Evolutionary conservation across 768 basidiomycete species (phyloP).

Genomic region (Rhizopogon vinicolor): DNA sequence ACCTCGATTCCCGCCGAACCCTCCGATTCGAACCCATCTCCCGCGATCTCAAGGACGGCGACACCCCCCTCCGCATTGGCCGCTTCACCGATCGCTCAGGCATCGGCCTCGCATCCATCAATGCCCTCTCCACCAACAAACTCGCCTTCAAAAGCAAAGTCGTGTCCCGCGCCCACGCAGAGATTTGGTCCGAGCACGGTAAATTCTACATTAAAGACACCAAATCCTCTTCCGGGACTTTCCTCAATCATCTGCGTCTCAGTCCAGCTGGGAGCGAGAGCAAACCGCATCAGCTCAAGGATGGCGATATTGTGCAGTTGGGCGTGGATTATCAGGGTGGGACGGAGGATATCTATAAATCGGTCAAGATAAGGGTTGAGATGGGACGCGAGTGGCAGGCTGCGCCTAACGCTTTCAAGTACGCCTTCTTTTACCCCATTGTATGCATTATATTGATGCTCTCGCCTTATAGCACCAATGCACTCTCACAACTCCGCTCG

Average conservation of each 20-base stretch:
- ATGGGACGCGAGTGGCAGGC: constrained; percentile 89
- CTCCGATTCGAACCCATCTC: constrained; percentile 91
- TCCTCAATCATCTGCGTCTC: constrained; percentile 92
- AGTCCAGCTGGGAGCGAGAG: constrained; percentile 80
- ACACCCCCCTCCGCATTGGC: constrained; percentile 78
- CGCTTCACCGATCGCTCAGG: constrained; percentile 89
- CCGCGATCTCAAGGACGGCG: constrained; percentile 72
- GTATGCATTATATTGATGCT: not conserved
- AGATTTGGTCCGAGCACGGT: constrained; percentile 77
- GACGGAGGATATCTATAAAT: constrained; percentile 94
- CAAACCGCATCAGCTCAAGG: constrained; percentile 72
- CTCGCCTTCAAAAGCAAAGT: constrained; percentile 96
- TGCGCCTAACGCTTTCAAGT: constrained; percentile 87
- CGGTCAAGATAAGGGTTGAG: constrained; percentile 94
- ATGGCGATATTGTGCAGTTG: constrained; percentile 91
- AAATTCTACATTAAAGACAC: constrained; percentile 90
- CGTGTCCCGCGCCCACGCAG: constrained; percentile 90
- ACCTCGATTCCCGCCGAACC: constrained; percentile 85
- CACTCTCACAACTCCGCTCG: constrained; percentile 76
- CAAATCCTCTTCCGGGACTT: constrained; percentile 87
- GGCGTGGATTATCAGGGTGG: constrained; percentile 99
- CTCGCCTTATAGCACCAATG: constrained; percentile 49
- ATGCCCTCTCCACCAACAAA: constrained; percentile 71
- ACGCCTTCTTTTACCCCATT: not conserved
- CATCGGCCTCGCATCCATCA: constrained; percentile 57